A percentile compares a stretch with the other conserved stretches of the same genome.
Evolutionary conservation across 2,329 filamentous ascomycete species (phyloP).

Genomic region (Pyricularia sp.): DNA sequence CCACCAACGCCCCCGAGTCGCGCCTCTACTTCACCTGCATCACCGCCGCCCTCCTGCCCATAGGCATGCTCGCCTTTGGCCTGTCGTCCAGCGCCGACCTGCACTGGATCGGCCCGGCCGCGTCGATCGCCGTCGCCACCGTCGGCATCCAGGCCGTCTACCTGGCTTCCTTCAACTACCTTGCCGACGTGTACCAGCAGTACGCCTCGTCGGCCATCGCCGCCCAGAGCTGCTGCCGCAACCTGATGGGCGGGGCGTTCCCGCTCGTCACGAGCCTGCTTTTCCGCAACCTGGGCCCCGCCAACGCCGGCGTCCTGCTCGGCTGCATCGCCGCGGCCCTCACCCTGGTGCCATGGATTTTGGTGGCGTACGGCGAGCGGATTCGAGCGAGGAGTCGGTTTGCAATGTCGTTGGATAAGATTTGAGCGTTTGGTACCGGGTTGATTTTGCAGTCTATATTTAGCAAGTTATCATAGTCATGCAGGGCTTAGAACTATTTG

Average conservation of each 20-base stretch:
- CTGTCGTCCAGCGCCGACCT: slow-evolving; percentile 48
- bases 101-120: slow-evolving; percentile 56
- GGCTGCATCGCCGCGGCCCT: slow-evolving; percentile 58
- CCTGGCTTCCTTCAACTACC: slow-evolving; percentile 82
- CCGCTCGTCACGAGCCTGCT: slow-evolving; percentile 63
- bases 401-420: slow-evolving; percentile 31
- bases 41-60: slow-evolving; percentile 60
- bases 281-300: slow-evolving; percentile 59
- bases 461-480: neutral
- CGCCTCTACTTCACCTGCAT: slow-evolving; percentile 76
- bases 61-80: slow-evolving; percentile 67
- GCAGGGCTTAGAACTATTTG: too few species aligned
- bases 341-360: slow-evolving; percentile 75
- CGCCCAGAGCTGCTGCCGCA: slow-evolving; percentile 75
- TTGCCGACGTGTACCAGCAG: slow-evolving; percentile 75
- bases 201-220: slow-evolving; percentile 80
- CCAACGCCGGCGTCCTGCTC: slow-evolving; percentile 58
- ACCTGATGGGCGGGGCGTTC: slow-evolving; percentile 69
- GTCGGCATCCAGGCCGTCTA: slow-evolving; percentile 83
- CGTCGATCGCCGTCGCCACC: slow-evolving; percentile 61
- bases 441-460: neutral
- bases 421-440: neutral
- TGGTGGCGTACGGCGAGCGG: slow-evolving; percentile 63
- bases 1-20: slow-evolving; percentile 52
- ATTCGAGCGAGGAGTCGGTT: slow-evolving; percentile 69